Evolutionary conservation across 1,284 basidiomycete species (phyloP), one percentile per base, ranked within the genome.

Genomic region (Ceratorhiza oryzae-sativae): DNA sequence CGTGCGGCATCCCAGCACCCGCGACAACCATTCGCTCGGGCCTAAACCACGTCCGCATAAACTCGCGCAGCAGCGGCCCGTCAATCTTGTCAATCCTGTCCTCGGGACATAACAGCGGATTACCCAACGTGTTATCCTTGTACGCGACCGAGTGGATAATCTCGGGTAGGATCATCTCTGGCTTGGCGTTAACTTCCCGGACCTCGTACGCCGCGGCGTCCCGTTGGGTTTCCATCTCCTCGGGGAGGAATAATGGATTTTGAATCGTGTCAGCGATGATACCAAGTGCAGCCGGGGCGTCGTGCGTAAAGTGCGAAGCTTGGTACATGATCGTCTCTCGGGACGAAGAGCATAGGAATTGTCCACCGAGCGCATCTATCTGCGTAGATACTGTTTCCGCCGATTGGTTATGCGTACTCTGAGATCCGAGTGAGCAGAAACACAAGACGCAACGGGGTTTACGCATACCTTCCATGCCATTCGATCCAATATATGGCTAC

Each of bases 271-370:
- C 96, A 39, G 95, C 88, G 73, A 99, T 93, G 75, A 99, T 86
- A 39, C 91, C 91, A 71, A 99, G 80, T 6, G 95, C 94, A 18
- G 90, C 85, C 4, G 90, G 88, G 0, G 95, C 92, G 51, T 90
- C 90, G 75, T 90, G 85, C 76, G 94, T 90, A 80, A 97, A 97
- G 78, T 98, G 92, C 56, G 94, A 94, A 18, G 97, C 96, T 82
- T 98, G 97, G 81, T 98, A 99, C 93, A 98, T 95, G 81, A 98
- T 95, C 42, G 94, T 90, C 80, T 99, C 97, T 56, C 97, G 86
- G 4, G 94, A 93, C 13, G 94, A 94, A 8, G 94, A 91, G 79
- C 93, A 95, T 80, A 93, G 86, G 73, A 98, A 94, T 81, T 98
- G 95, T 23, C 95, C 95, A 56, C 97, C 96, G 23, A 98, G 85